A percentile compares a stretch with the other conserved stretches of the same genome.
Evolutionary conservation across 805 yeast species (phyloP).

Genomic region (Yamadazyma phyllophila): DNA sequence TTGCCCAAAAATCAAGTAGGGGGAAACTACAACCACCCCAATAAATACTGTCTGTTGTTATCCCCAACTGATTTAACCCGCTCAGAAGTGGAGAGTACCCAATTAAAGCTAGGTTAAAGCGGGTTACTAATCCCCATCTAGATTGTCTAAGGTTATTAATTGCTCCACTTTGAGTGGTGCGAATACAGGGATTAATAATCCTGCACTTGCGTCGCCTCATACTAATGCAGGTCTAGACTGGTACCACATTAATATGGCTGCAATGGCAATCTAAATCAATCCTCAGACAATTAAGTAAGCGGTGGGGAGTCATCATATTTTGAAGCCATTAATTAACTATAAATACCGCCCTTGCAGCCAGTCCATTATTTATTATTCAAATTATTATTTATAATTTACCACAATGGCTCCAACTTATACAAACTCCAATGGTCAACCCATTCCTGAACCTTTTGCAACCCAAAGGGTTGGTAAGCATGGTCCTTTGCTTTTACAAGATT

Average conservation of each 20-base stretch:
- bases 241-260: background rate
- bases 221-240: conserved; percentile 3
- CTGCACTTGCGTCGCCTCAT: conserved; percentile 1
- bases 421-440: conserved; percentile 75
- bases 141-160: conserved; percentile 4
- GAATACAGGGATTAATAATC: conserved; percentile 1
- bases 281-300: conserved; percentile 1
- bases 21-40: too few species aligned
- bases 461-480: conserved; percentile 76
- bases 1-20: background rate
- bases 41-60: too few species aligned
- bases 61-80: background rate
- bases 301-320: background rate
- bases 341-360: background rate
- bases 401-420: conserved; percentile 60
- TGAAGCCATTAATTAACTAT: background rate
- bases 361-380: background rate
- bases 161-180: conserved; percentile 7
- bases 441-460: conserved; percentile 71
- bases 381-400: background rate
- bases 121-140: background rate
- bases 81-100: background rate
- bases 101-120: background rate
- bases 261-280: conserved; percentile 1
- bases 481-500: conserved; percentile 78